A percentile compares a stretch with the other conserved stretches of the same genome.
These are phyloP conservation scores for Fagopyrum tataricum DNA, from an alignment of 148 eudicot species.

Conservation along the genomic window DNA sequence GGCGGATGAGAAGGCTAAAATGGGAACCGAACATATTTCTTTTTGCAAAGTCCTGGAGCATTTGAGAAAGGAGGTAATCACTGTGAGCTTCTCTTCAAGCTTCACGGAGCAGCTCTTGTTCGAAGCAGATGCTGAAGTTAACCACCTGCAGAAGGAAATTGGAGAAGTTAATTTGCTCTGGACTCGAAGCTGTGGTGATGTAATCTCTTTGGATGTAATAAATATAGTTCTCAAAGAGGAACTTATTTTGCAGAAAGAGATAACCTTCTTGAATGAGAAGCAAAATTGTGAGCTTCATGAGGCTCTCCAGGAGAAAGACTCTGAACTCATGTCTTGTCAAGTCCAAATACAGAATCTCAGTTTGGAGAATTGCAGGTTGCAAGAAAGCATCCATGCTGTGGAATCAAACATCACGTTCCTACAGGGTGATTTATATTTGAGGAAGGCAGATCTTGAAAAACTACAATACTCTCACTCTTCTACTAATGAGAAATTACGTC, in stretches of 20 bases:
- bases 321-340: slow-evolving; percentile 27
- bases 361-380: slow-evolving; percentile 26
- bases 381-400: slow-evolving; percentile 25
- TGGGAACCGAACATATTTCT: slow-evolving; percentile 20
- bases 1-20: slow-evolving; percentile 30
- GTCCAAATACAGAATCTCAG: slow-evolving; percentile 10
- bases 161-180: slow-evolving; percentile 21
- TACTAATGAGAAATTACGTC: slow-evolving; percentile 25
- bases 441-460: slow-evolving; percentile 22
- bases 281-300: slow-evolving; percentile 25
- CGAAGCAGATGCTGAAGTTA: slow-evolving; percentile 40
- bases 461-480: slow-evolving; percentile 26
- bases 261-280: slow-evolving; percentile 19
- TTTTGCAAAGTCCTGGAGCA: slow-evolving; percentile 30
- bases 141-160: slow-evolving; percentile 27
- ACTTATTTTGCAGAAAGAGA: slow-evolving; percentile 17
- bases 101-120: slow-evolving; percentile 33
- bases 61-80: slow-evolving; percentile 37
- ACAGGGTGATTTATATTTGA: slow-evolving; percentile 30
- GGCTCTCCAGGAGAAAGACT: slow-evolving; percentile 33
- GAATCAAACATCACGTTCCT: slow-evolving; percentile 27
- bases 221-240: slow-evolving; percentile 19
- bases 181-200: slow-evolving; percentile 9
- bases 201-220: slow-evolving; percentile 14
- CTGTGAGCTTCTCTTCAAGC: slow-evolving; percentile 30